phyloP scores from a whole-genome alignment of 2,329 filamentous ascomycete genomes.

The Lachnellula occidentalis region DNA sequence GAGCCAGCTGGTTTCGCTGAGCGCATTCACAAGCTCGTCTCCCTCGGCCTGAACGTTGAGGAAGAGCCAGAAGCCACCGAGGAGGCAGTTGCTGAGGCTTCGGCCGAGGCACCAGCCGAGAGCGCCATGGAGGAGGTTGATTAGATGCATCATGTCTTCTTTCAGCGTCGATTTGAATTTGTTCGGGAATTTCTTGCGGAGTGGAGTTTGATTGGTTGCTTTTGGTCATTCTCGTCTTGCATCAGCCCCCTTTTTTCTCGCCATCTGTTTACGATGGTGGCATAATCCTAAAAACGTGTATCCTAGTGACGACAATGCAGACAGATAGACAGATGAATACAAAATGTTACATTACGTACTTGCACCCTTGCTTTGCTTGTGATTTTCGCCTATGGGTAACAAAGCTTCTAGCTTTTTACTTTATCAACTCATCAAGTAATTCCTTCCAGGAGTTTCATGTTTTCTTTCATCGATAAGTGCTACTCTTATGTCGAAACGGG shows the following conservation, averaged over 20 bases:
- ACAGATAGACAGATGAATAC: neutral
- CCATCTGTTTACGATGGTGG: neutral
- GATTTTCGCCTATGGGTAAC: neutral
- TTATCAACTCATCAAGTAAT: neutral
- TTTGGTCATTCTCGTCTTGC: constrained; percentile 4
- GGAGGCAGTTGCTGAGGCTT: constrained; percentile 53
- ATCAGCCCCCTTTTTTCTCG: constrained; percentile 9
- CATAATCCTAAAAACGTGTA: neutral
- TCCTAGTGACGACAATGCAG: neutral
- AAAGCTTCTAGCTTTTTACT: neutral
- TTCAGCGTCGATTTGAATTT: constrained; percentile 5
- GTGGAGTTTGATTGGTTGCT: constrained; percentile 28
- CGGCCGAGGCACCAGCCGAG: constrained; percentile 51
- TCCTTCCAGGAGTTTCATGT: neutral
- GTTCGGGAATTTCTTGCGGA: constrained; percentile 22
- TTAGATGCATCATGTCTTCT: constrained; percentile 47
- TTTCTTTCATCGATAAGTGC: neutral
- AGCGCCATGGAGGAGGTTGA: constrained; percentile 99
- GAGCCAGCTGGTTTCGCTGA: constrained; percentile 97
- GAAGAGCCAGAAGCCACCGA: constrained; percentile 76
- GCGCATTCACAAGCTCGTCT: constrained; percentile 99
- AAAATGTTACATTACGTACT: neutral
- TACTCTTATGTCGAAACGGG: too few relatives aligned
- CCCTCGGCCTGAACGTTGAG: constrained; percentile 94
- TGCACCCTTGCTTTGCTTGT: neutral